Percentiles rank a stretch among this genome's conserved stretches.
These are phyloP conservation scores for Sugiyamaella grinbergsii DNA, from an alignment of 1,139 yeast genomes.

Conservation along the genomic window DNA sequence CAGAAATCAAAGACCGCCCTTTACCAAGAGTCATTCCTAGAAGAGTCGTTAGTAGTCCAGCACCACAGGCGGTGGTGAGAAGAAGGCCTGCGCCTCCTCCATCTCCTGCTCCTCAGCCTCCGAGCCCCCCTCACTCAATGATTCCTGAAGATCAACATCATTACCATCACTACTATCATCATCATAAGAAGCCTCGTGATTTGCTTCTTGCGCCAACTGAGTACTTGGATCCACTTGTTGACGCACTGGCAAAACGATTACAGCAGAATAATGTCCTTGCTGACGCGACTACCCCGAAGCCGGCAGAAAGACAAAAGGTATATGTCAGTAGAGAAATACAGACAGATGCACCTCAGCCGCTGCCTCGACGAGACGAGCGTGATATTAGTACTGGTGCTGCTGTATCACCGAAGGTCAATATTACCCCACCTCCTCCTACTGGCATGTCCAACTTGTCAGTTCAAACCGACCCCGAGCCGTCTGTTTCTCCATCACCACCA, in stretches of 20 bases:
- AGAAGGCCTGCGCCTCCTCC: slow-evolving; percentile 14
- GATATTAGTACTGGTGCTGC: too few relatives aligned
- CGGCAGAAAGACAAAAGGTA: slow-evolving; percentile 18
- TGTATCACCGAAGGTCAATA: neutral
- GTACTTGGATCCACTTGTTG: slow-evolving; percentile 31
- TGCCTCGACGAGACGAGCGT: neutral
- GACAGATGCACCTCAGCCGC: slow-evolving; percentile 27
- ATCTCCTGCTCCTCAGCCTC: slow-evolving; percentile 9
- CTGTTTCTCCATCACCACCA: neutral
- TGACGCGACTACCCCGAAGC: slow-evolving; percentile 8
- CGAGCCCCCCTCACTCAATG: neutral
- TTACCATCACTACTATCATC: slow-evolving; percentile 23
- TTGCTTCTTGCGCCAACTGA: slow-evolving; percentile 17
- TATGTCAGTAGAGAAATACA: slow-evolving; percentile 29
- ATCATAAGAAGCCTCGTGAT: slow-evolving; percentile 15
- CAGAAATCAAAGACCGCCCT: slow-evolving; percentile 23
- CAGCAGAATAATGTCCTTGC: slow-evolving; percentile 20
- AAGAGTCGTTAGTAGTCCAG: slow-evolving; percentile 28
- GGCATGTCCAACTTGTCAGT: slow-evolving; percentile 11
- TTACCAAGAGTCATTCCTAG: slow-evolving; percentile 22
- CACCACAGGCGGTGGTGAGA: slow-evolving; percentile 12
- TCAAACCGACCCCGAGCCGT: slow-evolving; percentile 6
- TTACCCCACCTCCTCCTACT: slow-evolving; percentile 3
- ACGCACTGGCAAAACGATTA: slow-evolving; percentile 31
- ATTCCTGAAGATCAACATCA: slow-evolving; percentile 21